phyloP scores from a whole-genome alignment of 371 early-diverging fungal genomes.

The Lichtheimia hyalospora region DNA sequence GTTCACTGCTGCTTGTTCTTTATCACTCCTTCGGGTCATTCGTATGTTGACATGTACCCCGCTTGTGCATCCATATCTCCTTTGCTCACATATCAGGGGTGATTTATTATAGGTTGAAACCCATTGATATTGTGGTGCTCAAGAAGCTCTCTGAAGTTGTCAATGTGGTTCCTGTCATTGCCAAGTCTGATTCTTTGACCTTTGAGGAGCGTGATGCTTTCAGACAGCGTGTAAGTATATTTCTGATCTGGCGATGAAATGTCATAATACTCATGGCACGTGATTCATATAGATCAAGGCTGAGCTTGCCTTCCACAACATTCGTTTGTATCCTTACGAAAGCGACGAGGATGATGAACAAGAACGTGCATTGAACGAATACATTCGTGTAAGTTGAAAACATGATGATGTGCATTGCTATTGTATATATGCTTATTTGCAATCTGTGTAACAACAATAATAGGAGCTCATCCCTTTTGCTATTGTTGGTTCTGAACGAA shows the following conservation, averaged over 20 bases:
- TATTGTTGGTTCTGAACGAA: conserved; percentile 82
- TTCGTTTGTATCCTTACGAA: conserved; percentile 82
- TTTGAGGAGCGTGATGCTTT: conserved; percentile 69
- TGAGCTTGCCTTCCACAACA: conserved; percentile 89
- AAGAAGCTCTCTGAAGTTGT: conserved; percentile 68
- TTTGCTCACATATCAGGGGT: not conserved
- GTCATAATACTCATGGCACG: not conserved
- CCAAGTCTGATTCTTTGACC: conserved; percentile 83
- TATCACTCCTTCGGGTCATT: conserved; percentile 69
- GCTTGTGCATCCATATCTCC: not conserved
- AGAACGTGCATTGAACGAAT: conserved; percentile 70
- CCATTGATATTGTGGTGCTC: conserved; percentile 72
- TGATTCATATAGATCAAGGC: conserved; percentile 63
- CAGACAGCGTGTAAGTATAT: conserved; percentile 57
- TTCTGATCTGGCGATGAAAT: not conserved
- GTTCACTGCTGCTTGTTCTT: conserved; percentile 80
- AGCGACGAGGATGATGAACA: conserved; percentile 82
- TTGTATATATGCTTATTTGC: not conserved
- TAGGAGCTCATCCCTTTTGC: conserved; percentile 82
- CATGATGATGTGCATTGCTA: not conserved
- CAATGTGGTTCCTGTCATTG: conserved; percentile 81
- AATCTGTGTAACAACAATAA: not conserved
- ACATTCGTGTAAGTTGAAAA: conserved; percentile 51
- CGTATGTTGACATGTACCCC: conserved; percentile 29
- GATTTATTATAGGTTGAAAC: conserved; percentile 57